A percentile compares a stretch with the other conserved stretches of the same genome.
Conservation (phyloP, 1,139 yeast species). For the Scheffersomyces stambukii region DNA sequence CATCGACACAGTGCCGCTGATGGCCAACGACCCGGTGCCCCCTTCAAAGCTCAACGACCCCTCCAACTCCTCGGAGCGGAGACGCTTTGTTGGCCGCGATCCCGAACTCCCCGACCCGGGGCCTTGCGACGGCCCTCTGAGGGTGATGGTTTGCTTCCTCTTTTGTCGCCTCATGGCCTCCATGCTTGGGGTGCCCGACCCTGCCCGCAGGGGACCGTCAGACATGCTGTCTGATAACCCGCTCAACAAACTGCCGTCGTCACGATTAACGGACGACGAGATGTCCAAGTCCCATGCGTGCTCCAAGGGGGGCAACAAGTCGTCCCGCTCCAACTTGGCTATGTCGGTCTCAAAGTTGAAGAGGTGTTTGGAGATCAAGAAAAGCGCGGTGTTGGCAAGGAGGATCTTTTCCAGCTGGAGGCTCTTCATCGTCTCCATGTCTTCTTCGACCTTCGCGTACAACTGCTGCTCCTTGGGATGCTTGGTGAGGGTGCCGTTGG, state of each 20-base stretch:
- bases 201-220: slow-evolving; percentile 27
- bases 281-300: slow-evolving; percentile 17
- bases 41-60: slow-evolving; percentile 8
- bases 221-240: slow-evolving; percentile 23
- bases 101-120: slow-evolving; percentile 1
- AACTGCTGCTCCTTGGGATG: slow-evolving; percentile 79
- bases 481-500: slow-evolving; percentile 76
- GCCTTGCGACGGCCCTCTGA: slow-evolving; percentile 10
- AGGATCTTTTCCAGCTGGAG: slow-evolving; percentile 76
- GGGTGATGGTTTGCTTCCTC: slow-evolving; percentile 18
- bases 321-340: slow-evolving; percentile 72
- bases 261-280: slow-evolving; percentile 7
- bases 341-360: slow-evolving; percentile 72
- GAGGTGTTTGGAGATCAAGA: slow-evolving; percentile 70
- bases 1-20: slow-evolving; percentile 10
- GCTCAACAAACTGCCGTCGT: slow-evolving; percentile 12
- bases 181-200: slow-evolving; percentile 18
- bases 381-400: slow-evolving; percentile 79
- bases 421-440: slow-evolving; percentile 54
- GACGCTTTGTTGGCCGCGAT: slow-evolving; percentile 22
- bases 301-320: slow-evolving; percentile 61
- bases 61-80: slow-evolving; percentile 21
- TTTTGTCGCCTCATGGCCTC: slow-evolving; percentile 25
- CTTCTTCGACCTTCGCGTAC: slow-evolving; percentile 65
- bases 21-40: slow-evolving; percentile 12